Conservation (phyloP, 257 asterid genomes). For the Handroanthus guayacan region DNA sequence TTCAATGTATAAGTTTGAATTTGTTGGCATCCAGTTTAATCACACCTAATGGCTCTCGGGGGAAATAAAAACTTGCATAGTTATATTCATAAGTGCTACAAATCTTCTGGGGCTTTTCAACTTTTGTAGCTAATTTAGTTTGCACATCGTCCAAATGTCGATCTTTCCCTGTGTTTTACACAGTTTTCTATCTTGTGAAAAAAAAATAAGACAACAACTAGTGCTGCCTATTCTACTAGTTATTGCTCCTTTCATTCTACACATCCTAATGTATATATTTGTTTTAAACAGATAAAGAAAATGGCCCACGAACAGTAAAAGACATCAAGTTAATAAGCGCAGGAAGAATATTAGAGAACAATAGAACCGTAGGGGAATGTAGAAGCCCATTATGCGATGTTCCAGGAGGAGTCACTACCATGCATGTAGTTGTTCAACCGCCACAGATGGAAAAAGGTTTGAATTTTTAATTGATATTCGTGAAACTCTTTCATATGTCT, state of each 20-base stretch:
- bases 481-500: neutral
- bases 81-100: neutral
- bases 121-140: neutral
- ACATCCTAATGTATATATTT: slow-evolving; percentile 12
- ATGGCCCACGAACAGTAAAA: slow-evolving; percentile 73
- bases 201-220: too few relatives aligned
- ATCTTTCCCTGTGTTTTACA: slow-evolving; percentile 1
- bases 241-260: neutral
- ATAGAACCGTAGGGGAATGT: slow-evolving; percentile 77
- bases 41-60: neutral
- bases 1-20: neutral
- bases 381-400: slow-evolving; percentile 75
- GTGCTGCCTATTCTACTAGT: neutral
- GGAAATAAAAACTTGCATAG: neutral
- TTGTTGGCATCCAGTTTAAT: neutral
- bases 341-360: slow-evolving; percentile 88
- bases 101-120: neutral
- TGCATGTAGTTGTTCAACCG: slow-evolving; percentile 87
- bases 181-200: neutral
- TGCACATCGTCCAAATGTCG: neutral
- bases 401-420: slow-evolving; percentile 86
- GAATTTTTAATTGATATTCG: neutral
- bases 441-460: slow-evolving; percentile 69
- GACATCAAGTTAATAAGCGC: slow-evolving; percentile 84
- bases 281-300: slow-evolving; percentile 66